Conservation (phyloP, 352 stramenopile genomes). For the Globisporangium apiculatum region DNA sequence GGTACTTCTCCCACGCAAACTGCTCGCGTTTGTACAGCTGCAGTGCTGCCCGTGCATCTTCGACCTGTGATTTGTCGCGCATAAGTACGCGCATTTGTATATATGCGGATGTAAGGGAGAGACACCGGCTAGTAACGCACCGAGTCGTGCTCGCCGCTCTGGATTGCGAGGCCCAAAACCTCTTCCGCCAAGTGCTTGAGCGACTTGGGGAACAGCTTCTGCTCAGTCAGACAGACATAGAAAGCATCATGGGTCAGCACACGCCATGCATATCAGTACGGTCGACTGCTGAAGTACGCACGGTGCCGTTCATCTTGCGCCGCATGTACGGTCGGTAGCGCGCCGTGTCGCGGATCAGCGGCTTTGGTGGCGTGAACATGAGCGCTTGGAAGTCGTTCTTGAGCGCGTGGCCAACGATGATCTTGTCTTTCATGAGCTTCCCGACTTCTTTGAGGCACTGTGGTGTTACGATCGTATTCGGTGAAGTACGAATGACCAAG, state of each 20-base stretch:
- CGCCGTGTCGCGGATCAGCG: slow-evolving; percentile 74
- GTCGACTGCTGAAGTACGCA: slow-evolving; percentile 18
- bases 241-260: not conserved
- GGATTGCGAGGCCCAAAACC: slow-evolving; percentile 58
- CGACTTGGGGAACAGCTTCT: slow-evolving; percentile 85
- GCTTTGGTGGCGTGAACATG: slow-evolving; percentile 79
- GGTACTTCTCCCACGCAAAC: slow-evolving; percentile 81
- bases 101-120: not conserved
- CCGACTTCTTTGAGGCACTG: slow-evolving; percentile 80
- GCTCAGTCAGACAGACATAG: not conserved
- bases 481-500: too few relatives aligned
- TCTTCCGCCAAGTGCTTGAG: slow-evolving; percentile 71
- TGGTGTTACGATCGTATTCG: too few relatives aligned
- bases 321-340: slow-evolving; percentile 85
- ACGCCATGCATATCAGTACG: not conserved
- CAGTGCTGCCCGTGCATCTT: slow-evolving; percentile 71
- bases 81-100: too few relatives aligned
- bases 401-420: slow-evolving; percentile 74
- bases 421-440: slow-evolving; percentile 75
- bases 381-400: slow-evolving; percentile 85
- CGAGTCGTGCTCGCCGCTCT: slow-evolving; percentile 85
- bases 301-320: slow-evolving; percentile 76
- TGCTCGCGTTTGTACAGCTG: slow-evolving; percentile 81
- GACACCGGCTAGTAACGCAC: slow-evolving; percentile 21
- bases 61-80: slow-evolving; percentile 25